A percentile compares a stretch with the other conserved stretches of the same genome.
Evolutionary conservation across 2,329 filamentous ascomycete genomes (phyloP).

Genomic region (Thyridium curvatum): DNA sequence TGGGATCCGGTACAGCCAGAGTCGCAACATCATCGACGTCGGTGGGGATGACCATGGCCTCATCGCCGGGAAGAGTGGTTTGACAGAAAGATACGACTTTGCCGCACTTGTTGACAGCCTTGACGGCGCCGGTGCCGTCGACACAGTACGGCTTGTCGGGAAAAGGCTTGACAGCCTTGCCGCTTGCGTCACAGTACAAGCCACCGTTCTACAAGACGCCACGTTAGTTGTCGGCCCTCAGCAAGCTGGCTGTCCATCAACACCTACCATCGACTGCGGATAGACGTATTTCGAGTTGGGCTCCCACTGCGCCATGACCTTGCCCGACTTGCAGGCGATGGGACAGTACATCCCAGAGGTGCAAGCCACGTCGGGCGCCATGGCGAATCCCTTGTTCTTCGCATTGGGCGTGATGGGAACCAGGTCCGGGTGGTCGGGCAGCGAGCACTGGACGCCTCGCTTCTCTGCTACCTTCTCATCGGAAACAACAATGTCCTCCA

Average conservation of each 20-base stretch:
- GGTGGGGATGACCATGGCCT: constrained; percentile 80
- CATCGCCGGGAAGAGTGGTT: constrained; percentile 71
- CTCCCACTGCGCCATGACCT: constrained; percentile 77
- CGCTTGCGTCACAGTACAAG: constrained; percentile 62
- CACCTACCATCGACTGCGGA: constrained; percentile 64
- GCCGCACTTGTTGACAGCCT: constrained; percentile 60
- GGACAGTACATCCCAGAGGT: constrained; percentile 65
- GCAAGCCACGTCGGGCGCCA: constrained; percentile 70
- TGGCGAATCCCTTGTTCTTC: constrained; percentile 70
- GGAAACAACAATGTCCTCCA: not conserved
- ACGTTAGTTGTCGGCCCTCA: constrained; percentile 3
- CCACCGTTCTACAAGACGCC: constrained; percentile 58
- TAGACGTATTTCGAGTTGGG: constrained; percentile 62
- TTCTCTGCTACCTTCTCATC: constrained; percentile 10
- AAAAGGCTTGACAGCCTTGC: constrained; percentile 65
- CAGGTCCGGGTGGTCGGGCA: constrained; percentile 61
- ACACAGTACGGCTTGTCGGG: constrained; percentile 62
- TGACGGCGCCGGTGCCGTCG: constrained; percentile 58
- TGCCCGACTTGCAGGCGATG: constrained; percentile 67
- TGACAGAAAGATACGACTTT: constrained; percentile 66
- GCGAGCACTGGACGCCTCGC: constrained; percentile 46
- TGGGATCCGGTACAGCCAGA: constrained; percentile 63
- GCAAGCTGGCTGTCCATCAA: not conserved
- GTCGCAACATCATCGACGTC: constrained; percentile 48
- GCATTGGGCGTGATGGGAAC: constrained; percentile 58